phyloP scores from a whole-genome alignment of 257 asterid genomes.

The Salvia hispanica region DNA sequence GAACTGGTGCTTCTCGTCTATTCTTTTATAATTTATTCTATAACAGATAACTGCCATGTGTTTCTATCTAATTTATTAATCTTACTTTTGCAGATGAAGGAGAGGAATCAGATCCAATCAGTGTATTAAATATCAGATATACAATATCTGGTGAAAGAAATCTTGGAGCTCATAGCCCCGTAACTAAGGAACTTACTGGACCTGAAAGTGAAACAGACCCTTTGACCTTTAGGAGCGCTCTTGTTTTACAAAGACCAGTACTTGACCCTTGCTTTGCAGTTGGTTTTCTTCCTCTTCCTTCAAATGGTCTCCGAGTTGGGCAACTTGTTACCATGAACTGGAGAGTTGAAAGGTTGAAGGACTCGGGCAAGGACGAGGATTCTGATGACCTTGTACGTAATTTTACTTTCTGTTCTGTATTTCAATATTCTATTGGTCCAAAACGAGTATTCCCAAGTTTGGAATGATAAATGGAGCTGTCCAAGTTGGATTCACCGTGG shows the following conservation, averaged over 20 bases:
- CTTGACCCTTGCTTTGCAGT: conserved; percentile 97
- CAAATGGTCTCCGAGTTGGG: conserved; percentile 90
- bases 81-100: conserved; percentile 55
- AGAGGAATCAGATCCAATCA: conserved; percentile 48
- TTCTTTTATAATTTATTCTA: neutral
- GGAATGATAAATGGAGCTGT: conserved; percentile 1
- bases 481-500: conserved; percentile 14
- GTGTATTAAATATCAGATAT: conserved; percentile 71
- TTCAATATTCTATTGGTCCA: conserved; percentile 4
- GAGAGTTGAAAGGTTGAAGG: conserved; percentile 92
- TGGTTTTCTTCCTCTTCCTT: conserved; percentile 93
- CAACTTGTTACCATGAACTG: conserved; percentile 92
- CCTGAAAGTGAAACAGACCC: conserved; percentile 44
- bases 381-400: conserved; percentile 59
- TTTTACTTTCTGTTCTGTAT: conserved; percentile 24
- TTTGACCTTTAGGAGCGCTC: conserved; percentile 75
- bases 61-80: conserved; percentile 14
- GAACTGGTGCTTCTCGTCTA: conserved; percentile 10
- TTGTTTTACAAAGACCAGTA: conserved; percentile 80
- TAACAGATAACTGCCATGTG: conserved; percentile 2
- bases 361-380: conserved; percentile 42
- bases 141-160: conserved; percentile 74
- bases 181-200: conserved; percentile 45
- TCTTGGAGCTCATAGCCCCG: conserved; percentile 85
- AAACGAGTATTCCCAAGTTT: neutral